Evolutionary conservation across 2,329 filamentous ascomycete species (phyloP), one percentile per base, ranked within the genome.

Genomic region (Neoascochyta sp.): DNA sequence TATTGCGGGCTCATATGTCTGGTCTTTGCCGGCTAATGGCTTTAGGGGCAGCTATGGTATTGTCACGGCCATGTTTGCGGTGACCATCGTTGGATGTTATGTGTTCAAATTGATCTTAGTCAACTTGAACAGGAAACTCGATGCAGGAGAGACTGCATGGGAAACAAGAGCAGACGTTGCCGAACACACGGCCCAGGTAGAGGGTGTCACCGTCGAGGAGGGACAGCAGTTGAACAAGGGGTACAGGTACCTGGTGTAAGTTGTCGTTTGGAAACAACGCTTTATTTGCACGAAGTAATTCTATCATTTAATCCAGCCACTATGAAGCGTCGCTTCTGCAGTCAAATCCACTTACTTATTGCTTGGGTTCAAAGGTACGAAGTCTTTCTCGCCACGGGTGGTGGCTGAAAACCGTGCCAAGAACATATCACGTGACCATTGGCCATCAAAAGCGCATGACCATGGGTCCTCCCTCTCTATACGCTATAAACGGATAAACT

Each of bases 21-120:
- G 78, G 78, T 63, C 69, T 29, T 65, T 81, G 27, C 62, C 67
- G 14, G 75, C 70, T 0, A 71, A 81, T 39, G 78, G 78, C 0
- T 81, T 70, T 64, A 70, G 78, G 41, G 73, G 76, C 63, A 80
- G 75, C 39, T 81, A 81, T 46, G 78, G 75, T 4, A 78, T 82
- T 34, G 78, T 81, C 4, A 70, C 73, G 9, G 67, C 75, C 49
- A 81, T 81, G 78, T 81, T 80, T 47, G 75, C 74, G 3, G 45
- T 77, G 22, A 75, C 78, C 0, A 71, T 78, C 17, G 19, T 67
- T 0, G 75, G 75, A 4, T 78, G 71, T 36, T 52, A 38, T 13
- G 30, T 53, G 8, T 60, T 62, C 32, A 52, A 39, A 36, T 9
- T 52, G 3, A 50, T 62, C 15, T 19, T 62, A 17, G 24, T 50